Base-by-base conservation (phyloP, 2,329 filamentous ascomycete species). In the Neofusicoccum sp. region DNA sequence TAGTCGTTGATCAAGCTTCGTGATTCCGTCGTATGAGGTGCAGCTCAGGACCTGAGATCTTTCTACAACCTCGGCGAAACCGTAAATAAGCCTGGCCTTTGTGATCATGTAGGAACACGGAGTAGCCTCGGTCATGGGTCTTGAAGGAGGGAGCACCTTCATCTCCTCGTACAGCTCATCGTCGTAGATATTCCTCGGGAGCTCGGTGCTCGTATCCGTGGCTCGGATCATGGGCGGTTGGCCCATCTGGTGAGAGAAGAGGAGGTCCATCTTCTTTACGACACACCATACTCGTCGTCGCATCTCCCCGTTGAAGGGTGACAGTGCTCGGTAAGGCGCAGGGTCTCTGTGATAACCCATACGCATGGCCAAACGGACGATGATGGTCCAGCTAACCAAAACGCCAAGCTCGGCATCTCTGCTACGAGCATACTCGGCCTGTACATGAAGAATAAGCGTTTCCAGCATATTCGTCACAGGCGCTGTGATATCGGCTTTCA, bases 271-370 rank as follows among this genome's bases (percentile, higher is more conserved):
- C 77, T 91, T 89, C 61, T 89, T 84, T 43, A 95, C 83, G 59
- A 91, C 81, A 6, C 88, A 85, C 91, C 76, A 89, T 77, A 70
- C 85, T 80, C 74, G 86, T 76, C 76, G 86, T 77, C 71, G 84
- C 85, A 76, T 93, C 78, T 95, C 91, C 12, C 84, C 91, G 76
- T 92, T 86, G 68, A 91, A 93, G 5, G 89, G 87, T 1, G 87
- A 84, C 50, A 95, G 83, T 12, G 83, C 85, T 2, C 88, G 82
- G 72, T 92, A 93, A 77, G 88, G 91, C 64, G 86, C 89, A 8
- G 89, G 84, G 73, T 94, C 91, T 65, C 91, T 84, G 70, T 94
- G 91, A 69, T 93, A 90, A 3, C 89, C 90, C 87, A 90, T 90
- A 44, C 88, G 83, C 85, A 89, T 88, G 11, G 86, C 86, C 47